Evolutionary conservation across 495 filamentous ascomycete genomes (phyloP), one percentile per base, ranked within the genome.

Genomic region (Lichenothelia convexa): DNA sequence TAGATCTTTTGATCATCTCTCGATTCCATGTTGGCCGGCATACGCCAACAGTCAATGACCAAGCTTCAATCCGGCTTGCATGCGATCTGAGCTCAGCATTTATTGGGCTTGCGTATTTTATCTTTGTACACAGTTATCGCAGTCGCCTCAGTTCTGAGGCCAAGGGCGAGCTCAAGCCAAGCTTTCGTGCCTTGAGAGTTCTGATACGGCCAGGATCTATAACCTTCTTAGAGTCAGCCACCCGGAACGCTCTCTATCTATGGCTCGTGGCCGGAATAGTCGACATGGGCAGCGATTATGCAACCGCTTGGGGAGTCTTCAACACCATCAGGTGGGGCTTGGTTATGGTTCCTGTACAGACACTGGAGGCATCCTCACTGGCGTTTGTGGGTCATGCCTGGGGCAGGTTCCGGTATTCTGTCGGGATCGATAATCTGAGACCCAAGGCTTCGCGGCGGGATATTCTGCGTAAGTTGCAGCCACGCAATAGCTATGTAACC

Each of bases 241-340:
- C 80, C 17, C 61, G 78, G 5, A 84, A 84, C 36, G 61, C 71
- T 0, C 56, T 84, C 0, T 82, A 84, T 40, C 63, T 83, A 12
- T 83, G 75, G 77, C 61, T 83, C 2, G 62, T 81, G n/a, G 63
- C 54, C 29, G 63, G 60, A 7, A 78, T 82, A 24, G 61, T 84
- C 0, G 45, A 61, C 0, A 57, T 82, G 40, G 75, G 75, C 3
- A 45, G 54, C 1, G 62, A 69, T 18, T 82, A 81, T 53, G 71
- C 73, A 1, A 81, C 78, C 2, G 75, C 78, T 1, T 83, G 75
- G 78, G 70, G 74, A 11, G 59, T 81, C 24, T 82, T 84, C 58
- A 78, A 67, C 41, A 80, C 76, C 0, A 80, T 84, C 40, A 65
- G 77, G n/a, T 83, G 76, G 78, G 76, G 78, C 1, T 54, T 84